These are phyloP conservation scores for Cymbopogon citratus DNA, from an alignment of 176 grass and related monocot genomes.

Conservation along the genomic window DNA sequence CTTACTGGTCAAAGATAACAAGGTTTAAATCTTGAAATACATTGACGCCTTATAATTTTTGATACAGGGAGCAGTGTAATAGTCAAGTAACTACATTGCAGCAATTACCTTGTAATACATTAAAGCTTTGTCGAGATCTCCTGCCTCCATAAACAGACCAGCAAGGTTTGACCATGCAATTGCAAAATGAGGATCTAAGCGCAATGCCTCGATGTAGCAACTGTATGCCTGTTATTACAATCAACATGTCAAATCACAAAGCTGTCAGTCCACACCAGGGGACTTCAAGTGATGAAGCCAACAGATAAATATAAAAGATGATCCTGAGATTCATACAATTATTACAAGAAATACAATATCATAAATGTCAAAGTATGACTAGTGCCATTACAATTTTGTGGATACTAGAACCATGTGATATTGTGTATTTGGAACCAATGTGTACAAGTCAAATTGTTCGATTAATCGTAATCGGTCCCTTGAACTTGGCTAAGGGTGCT, in stretches of 20 bases:
- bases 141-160: slow-evolving; percentile 91
- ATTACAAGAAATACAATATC: background rate
- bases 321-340: background rate
- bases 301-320: slow-evolving; percentile 2
- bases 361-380: background rate
- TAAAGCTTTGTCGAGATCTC: slow-evolving; percentile 76
- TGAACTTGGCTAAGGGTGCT: background rate
- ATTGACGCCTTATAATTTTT: background rate
- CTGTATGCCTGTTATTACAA: slow-evolving; percentile 61
- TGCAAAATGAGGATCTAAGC: slow-evolving; percentile 87
- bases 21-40: background rate
- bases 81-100: background rate
- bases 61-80: background rate
- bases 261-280: background rate
- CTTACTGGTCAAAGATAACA: background rate
- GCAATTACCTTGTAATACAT: slow-evolving; percentile 77
- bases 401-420: background rate
- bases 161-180: slow-evolving; percentile 98
- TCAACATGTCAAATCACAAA: slow-evolving; percentile 6
- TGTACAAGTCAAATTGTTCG: background rate
- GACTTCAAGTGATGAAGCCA: background rate
- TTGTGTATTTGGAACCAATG: background rate
- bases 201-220: slow-evolving; percentile 81
- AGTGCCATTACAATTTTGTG: background rate
- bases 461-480: background rate